Percentiles rank a stretch among this genome's conserved stretches.
Evolutionary conservation across 169 alveolate species (phyloP).

Genomic region (Plasmodium vinckei): DNA sequence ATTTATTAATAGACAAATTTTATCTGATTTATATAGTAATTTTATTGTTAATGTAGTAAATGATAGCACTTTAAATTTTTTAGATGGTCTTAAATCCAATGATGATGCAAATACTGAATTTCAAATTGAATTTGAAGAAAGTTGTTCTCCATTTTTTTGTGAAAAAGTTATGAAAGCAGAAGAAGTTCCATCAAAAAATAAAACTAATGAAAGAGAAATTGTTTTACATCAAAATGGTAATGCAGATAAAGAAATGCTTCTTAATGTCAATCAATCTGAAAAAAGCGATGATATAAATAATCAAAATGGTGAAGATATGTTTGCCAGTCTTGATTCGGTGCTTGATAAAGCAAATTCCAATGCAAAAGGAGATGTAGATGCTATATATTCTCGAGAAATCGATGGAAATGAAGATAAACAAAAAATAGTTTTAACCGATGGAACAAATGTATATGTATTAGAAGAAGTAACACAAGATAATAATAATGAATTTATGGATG

Average conservation of each 20-base stretch:
- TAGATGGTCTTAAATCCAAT: conserved; percentile 16
- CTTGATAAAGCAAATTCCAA: not conserved
- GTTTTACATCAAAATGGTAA: too few species aligned
- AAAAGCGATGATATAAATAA: not conserved
- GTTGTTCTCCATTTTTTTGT: conserved; percentile 62
- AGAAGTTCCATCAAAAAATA: conserved; percentile 5
- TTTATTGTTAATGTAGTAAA: conserved; percentile 33
- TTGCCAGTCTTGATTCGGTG: conserved; percentile 1
- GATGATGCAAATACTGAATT: conserved; percentile 13
- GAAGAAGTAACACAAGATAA: conserved; percentile 27
- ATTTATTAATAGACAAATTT: conserved; percentile 14
- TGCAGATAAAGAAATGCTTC: not conserved
- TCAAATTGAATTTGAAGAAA: conserved; percentile 55
- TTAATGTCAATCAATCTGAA: not conserved
- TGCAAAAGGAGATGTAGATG: conserved; percentile 4
- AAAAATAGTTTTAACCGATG: conserved; percentile 39
- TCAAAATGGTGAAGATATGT: not conserved
- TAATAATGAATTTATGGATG: not conserved
- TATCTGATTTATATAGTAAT: conserved; percentile 32
- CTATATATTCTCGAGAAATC: not conserved
- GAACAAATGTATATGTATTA: conserved; percentile 45
- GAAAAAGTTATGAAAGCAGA: conserved; percentile 63
- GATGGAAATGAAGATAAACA: conserved; percentile 44
- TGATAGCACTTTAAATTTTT: conserved; percentile 21
- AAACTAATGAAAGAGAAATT: not conserved